Percentiles rank a stretch among this genome's conserved stretches.
These are phyloP conservation scores for Bothriochloa decipiens DNA, from an alignment of 176 grass and related monocot genomes.

Conservation along the genomic window DNA sequence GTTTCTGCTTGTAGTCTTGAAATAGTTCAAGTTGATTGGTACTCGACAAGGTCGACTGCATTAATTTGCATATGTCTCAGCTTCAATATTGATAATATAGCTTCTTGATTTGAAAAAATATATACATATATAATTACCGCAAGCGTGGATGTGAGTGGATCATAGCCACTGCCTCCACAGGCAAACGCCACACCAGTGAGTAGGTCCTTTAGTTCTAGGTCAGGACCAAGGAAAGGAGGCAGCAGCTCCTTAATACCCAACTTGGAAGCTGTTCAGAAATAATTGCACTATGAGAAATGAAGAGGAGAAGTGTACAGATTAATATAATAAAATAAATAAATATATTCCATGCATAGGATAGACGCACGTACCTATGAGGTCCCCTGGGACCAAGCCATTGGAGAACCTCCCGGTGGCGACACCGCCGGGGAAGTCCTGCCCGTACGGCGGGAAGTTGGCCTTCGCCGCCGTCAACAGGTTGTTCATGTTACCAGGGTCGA, in stretches of 20 bases:
- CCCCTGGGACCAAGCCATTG: constrained; percentile 51
- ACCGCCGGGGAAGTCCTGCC: constrained; percentile 55
- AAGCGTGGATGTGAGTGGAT: constrained; percentile 45
- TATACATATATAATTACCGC: background rate
- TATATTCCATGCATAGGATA: background rate
- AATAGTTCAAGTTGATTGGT: constrained; percentile 53
- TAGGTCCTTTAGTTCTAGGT: constrained; percentile 48
- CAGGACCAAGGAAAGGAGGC: constrained; percentile 31
- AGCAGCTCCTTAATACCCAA: constrained; percentile 54
- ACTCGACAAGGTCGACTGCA: constrained; percentile 52
- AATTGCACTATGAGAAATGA: background rate
- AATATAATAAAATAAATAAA: too few species aligned
- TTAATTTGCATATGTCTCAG: constrained; percentile 12
- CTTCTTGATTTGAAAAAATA: background rate
- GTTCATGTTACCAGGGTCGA: constrained; percentile 60
- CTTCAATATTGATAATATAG: background rate
- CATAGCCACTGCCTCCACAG: constrained; percentile 60
- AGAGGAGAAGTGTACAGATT: too few species aligned
- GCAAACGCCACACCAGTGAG: constrained; percentile 66
- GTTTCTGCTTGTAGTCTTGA: constrained; percentile 53
- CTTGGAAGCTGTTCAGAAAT: constrained; percentile 38
- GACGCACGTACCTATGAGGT: constrained; percentile 39
- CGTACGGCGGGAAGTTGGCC: constrained; percentile 60
- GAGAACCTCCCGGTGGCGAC: constrained; percentile 50
- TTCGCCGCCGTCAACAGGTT: constrained; percentile 34